phyloP scores from a whole-genome alignment of 1,139 yeast genomes.

The Yamadazyma jaroonii region DNA sequence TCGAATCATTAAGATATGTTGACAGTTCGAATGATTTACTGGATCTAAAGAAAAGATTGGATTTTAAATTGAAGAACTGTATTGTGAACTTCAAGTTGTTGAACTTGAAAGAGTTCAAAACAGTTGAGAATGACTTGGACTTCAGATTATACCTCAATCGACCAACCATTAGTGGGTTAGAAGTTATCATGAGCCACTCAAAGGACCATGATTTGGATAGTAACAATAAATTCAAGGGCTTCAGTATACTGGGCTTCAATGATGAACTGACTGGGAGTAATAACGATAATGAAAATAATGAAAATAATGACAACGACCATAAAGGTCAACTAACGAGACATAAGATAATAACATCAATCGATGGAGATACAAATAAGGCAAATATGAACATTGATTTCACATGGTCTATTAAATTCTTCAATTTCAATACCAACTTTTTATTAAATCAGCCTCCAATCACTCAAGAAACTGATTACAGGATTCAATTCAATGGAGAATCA shows the following conservation, averaged over 20 bases:
- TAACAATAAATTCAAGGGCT: neutral
- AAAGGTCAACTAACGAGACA: neutral
- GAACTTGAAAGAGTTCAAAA: slow-evolving; percentile 9
- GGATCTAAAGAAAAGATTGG: slow-evolving; percentile 10
- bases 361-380: no score
- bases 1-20: slow-evolving; percentile 5
- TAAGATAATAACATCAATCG: neutral
- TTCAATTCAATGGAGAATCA: slow-evolving; percentile 11
- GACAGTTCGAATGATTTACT: slow-evolving; percentile 5
- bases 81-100: slow-evolving; percentile 11
- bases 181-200: slow-evolving; percentile 1
- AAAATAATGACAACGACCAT: neutral
- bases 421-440: slow-evolving; percentile 10
- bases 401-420: slow-evolving; percentile 15
- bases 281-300: neutral
- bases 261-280: no score
- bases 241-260: no score
- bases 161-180: slow-evolving; percentile 14
- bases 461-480: slow-evolving; percentile 8
- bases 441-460: slow-evolving; percentile 14
- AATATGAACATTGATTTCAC: slow-evolving; percentile 7
- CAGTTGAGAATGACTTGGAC: slow-evolving; percentile 6
- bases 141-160: slow-evolving; percentile 11
- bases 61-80: slow-evolving; percentile 11
- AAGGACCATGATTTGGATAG: neutral